Conservation (phyloP, 345 rosid genomes). For the Hypericum androsaemum region DNA sequence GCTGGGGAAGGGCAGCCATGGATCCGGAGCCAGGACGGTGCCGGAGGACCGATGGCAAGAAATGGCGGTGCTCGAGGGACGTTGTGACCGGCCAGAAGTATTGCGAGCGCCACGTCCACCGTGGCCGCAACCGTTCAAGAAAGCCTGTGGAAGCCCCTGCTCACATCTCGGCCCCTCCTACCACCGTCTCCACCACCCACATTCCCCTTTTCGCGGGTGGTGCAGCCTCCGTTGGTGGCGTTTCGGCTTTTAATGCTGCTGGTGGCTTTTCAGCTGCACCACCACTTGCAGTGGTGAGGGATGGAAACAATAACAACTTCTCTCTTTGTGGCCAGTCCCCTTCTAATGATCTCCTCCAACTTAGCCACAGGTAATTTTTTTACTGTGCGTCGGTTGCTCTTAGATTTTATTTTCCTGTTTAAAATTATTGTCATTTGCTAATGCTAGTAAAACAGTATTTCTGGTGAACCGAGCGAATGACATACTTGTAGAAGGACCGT, state of each 20-base stretch:
- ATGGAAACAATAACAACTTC: slow-evolving; percentile 28
- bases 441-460: background rate
- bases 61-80: slow-evolving; percentile 98
- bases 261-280: slow-evolving; percentile 9
- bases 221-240: slow-evolving; percentile 1
- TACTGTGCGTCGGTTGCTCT: no score
- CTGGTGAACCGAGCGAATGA: no score
- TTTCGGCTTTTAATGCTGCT: slow-evolving; percentile 2
- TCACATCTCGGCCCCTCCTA: slow-evolving; percentile 16
- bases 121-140: slow-evolving; percentile 99
- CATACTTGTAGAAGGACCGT: no score
- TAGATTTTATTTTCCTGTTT: background rate
- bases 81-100: slow-evolving; percentile 83
- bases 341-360: slow-evolving; percentile 51
- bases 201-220: slow-evolving; percentile 9
- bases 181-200: slow-evolving; percentile 4
- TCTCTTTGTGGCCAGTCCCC: slow-evolving; percentile 38
- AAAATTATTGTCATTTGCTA: background rate
- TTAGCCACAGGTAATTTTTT: slow-evolving; percentile 37
- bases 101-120: slow-evolving; percentile 99
- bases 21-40: slow-evolving; percentile 99
- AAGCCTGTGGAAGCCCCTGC: slow-evolving; percentile 99
- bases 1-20: slow-evolving; percentile 75
- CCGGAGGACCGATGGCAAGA: slow-evolving; percentile 96
- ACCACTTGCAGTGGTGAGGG: slow-evolving; percentile 23